A percentile compares a stretch with the other conserved stretches of the same genome.
Conservation (phyloP, 306 rosid species). For the Prunus mira region DNA sequence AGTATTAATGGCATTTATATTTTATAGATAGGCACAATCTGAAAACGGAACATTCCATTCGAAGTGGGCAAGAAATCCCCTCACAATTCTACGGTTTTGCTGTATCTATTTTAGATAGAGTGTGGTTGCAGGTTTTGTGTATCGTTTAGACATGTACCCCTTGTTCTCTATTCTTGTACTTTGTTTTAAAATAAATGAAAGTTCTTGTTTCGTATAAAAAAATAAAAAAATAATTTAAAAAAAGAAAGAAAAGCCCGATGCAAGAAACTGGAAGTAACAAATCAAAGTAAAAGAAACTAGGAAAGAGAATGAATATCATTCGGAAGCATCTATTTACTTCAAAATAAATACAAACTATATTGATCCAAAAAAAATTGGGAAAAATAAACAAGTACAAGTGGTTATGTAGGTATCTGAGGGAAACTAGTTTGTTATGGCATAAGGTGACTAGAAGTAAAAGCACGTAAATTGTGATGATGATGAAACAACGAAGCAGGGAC, state of each 20-base stretch:
- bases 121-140: background rate
- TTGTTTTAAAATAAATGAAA: background rate
- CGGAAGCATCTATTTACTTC: background rate
- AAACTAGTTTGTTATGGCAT: too few relatives aligned
- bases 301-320: background rate
- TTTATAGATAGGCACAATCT: background rate
- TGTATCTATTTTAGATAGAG: background rate
- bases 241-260: background rate
- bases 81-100: background rate
- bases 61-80: background rate
- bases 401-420: too few relatives aligned
- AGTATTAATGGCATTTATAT: slow-evolving; percentile 14
- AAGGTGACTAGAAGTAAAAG: background rate
- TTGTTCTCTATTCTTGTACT: background rate
- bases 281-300: background rate
- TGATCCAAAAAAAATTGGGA: background rate
- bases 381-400: background rate
- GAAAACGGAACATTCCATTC: slow-evolving; percentile 5
- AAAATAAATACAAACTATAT: background rate
- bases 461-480: background rate
- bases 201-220: background rate
- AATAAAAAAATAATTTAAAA: too few relatives aligned
- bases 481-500: slow-evolving; percentile 21
- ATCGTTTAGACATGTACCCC: background rate
- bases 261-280: background rate